These are phyloP conservation scores for Rhytidiadelphus loreus DNA, from an alignment of 225 moss, liverwort and hornwort species.

Conservation along the genomic window DNA sequence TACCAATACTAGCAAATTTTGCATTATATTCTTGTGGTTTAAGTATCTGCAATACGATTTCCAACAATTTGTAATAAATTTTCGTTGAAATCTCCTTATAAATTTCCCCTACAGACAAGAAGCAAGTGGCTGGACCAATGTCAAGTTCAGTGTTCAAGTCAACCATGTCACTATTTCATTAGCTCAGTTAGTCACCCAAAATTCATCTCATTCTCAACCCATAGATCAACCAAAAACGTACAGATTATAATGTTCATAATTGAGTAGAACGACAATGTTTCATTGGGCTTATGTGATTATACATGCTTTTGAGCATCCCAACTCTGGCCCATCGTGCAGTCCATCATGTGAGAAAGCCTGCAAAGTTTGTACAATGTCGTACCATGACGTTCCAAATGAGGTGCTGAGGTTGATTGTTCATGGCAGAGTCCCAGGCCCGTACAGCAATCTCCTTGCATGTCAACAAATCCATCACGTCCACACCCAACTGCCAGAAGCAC, in stretches of 20 bases:
- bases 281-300: neutral
- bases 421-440: conserved; percentile 75
- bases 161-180: neutral
- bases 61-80: neutral
- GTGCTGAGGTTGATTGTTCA: conserved; percentile 78
- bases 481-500: conserved; percentile 74
- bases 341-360: neutral
- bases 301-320: neutral
- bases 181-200: neutral
- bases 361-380: neutral
- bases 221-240: neutral
- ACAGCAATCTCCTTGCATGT: conserved; percentile 66
- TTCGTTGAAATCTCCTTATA: neutral
- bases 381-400: conserved; percentile 99
- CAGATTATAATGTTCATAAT: neutral
- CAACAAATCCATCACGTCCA: conserved; percentile 65
- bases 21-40: neutral
- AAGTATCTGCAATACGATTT: neutral
- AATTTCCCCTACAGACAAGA: neutral
- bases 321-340: neutral
- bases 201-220: neutral
- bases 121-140: neutral
- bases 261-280: neutral
- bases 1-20: neutral
- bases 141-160: neutral